Evolutionary conservation across 2,329 filamentous ascomycete genomes (phyloP).

Genomic region (Aspergillus sojae): DNA sequence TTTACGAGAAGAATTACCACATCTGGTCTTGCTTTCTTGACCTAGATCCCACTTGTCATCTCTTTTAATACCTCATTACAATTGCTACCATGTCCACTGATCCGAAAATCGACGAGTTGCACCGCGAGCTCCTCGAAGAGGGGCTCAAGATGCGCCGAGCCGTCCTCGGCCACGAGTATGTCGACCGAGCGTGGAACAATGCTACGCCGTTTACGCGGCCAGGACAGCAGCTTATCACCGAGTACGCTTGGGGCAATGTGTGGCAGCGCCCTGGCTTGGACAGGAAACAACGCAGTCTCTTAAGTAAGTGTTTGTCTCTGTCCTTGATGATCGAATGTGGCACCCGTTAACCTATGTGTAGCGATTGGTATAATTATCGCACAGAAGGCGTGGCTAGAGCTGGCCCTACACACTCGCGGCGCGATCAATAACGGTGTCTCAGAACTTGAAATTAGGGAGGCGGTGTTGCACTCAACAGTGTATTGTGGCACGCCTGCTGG

Average conservation of each 20-base stretch:
- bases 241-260: conserved; percentile 13
- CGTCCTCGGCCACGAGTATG: conserved; percentile 18
- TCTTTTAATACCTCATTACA: not conserved
- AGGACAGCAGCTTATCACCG: conserved; percentile 24
- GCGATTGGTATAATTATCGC: conserved; percentile 13
- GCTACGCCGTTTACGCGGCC: conserved; percentile 26
- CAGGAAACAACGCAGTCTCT: conserved; percentile 11
- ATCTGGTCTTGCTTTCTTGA: not conserved
- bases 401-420: conserved; percentile 64
- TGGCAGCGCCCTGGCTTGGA: conserved; percentile 14
- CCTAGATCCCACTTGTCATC: not conserved
- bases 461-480: conserved; percentile 52
- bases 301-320: not conserved
- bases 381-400: conserved; percentile 47
- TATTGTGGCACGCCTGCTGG: conserved; percentile 60
- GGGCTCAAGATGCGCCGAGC: conserved; percentile 13
- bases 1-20: not conserved
- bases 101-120: not conserved
- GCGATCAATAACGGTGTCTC: conserved; percentile 65
- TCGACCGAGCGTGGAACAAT: conserved; percentile 21
- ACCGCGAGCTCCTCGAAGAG: conserved; percentile 2
- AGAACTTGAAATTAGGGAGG: conserved; percentile 65
- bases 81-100: not conserved
- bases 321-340: not conserved
- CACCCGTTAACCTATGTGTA: not conserved